Evolutionary conservation across 2,329 filamentous ascomycete genomes (phyloP).

Genomic region (Furcasterigmium sp.): DNA sequence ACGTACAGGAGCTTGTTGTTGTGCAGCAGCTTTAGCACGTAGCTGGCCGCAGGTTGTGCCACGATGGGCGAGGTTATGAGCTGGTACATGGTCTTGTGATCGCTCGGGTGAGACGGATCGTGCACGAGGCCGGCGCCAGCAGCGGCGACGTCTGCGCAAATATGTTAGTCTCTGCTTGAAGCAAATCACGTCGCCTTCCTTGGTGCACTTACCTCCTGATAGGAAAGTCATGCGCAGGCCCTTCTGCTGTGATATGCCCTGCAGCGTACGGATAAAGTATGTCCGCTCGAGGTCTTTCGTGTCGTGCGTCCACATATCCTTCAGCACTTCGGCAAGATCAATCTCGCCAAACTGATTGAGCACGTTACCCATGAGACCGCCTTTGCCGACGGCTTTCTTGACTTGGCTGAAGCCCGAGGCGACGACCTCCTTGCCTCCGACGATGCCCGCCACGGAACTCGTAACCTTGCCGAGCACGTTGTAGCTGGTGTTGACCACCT

Average conservation of each 20-base stretch:
- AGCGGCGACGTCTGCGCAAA: conserved; percentile 66
- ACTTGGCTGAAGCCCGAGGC: conserved; percentile 89
- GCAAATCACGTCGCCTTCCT: no score
- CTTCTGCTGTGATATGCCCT: conserved; percentile 93
- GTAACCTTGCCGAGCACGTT: conserved; percentile 95
- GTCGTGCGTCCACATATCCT: conserved; percentile 98
- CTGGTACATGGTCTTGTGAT: conserved; percentile 99
- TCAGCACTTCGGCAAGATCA: conserved; percentile 87
- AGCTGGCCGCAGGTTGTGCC: conserved; percentile 76
- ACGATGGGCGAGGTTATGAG: conserved; percentile 91
- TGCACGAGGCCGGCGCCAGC: conserved; percentile 91
- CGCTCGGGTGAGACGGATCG: conserved; percentile 82
- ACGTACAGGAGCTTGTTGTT: conserved; percentile 90
- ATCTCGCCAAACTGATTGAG: conserved; percentile 95
- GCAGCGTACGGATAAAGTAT: conserved; percentile 91
- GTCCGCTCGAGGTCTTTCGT: conserved; percentile 96
- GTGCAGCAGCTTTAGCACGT: conserved; percentile 92
- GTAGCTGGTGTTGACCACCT: conserved; percentile 92
- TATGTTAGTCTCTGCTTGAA: conserved; percentile 18
- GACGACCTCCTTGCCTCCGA: conserved; percentile 90
- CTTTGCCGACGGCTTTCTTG: conserved; percentile 95
- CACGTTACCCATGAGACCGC: conserved; percentile 90
- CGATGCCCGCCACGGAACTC: conserved; percentile 88
- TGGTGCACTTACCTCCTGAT: conserved; percentile 73
- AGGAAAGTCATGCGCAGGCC: conserved; percentile 95